Percentiles rank a stretch among this genome's conserved stretches.
Evolutionary conservation across 169 alveolate species (phyloP).

Genomic region (Plasmodium adleri): DNA sequence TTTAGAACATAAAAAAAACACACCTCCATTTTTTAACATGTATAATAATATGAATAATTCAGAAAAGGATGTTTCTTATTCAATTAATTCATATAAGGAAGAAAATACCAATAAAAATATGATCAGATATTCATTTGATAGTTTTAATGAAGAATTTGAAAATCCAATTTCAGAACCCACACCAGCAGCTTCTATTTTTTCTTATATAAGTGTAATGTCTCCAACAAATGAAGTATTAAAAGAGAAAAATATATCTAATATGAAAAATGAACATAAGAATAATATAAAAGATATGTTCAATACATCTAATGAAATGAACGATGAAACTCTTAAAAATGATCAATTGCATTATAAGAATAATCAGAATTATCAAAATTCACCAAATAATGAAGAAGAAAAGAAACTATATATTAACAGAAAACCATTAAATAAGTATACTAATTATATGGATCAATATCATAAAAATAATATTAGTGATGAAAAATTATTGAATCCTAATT

Average conservation of each 20-base stretch:
- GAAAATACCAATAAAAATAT: conserved; percentile 24
- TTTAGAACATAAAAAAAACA: neutral
- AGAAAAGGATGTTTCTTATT: conserved; percentile 21
- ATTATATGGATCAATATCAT: neutral
- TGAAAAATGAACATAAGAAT: neutral
- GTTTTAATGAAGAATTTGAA: conserved; percentile 72
- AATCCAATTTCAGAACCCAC: conserved; percentile 59
- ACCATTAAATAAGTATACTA: neutral
- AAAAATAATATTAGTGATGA: neutral
- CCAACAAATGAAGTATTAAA: conserved; percentile 11
- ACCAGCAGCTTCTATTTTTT: conserved; percentile 60
- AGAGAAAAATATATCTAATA: neutral
- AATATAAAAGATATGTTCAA: neutral
- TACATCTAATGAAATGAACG: neutral
- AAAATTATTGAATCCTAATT: neutral
- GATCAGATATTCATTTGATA: conserved; percentile 38
- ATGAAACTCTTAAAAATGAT: neutral
- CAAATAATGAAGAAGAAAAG: neutral
- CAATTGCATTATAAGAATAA: neutral
- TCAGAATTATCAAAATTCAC: neutral
- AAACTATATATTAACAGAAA: neutral
- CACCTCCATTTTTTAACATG: conserved; percentile 3
- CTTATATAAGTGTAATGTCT: conserved; percentile 34
- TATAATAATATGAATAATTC: conserved; percentile 12
- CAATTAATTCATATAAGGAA: conserved; percentile 50